Evolutionary conservation across 495 filamentous ascomycete genomes (phyloP), one percentile per base, ranked within the genome.

Genomic region (Xylaria flabelliformis): DNA sequence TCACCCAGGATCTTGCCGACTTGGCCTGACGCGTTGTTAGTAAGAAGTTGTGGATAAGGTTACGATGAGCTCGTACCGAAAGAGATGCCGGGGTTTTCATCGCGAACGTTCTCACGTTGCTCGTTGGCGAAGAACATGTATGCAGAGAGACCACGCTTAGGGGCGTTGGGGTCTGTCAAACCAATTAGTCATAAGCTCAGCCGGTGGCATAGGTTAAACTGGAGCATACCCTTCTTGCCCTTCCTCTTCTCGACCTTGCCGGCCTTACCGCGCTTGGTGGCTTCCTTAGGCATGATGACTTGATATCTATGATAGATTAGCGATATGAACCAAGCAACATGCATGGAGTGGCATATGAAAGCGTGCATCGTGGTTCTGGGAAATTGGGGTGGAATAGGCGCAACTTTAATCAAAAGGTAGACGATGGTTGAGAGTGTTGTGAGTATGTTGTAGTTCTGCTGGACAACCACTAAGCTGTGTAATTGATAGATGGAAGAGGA

Each of bases 91-190:
- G 97, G 95, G 88, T 99, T 98, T 84, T 99, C 96, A 80, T 97
- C 93, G 79, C 95, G 93, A 76, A 99, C 96, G 82, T 96, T 97
- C 76, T 98, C 96, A 76, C 96, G 94, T 83, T 97, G 92, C 82
- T 98, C 97, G 78, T 98, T 98, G 88, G 96, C 96, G 81, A 99
- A 99, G 90, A 98, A 99, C 96, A 99, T 99, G 90, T 99, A 99
- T 64, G 97, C 96, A 26, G 96, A 99, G 62, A 99, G 93, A 85
- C 94, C 97, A 84, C 96, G 93, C 93, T 98, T 99, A 80, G 96
- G 96, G 61, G 95, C 95, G 82, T 98, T 98, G 84, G 96, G 96
- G 83, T 99, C 96, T 98, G 74, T 2, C 67, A 70, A 74, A 66
- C n/a, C 32, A 74, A 59, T 42, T 64, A 73, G 76, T 44, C 76